Evolutionary conservation across 768 basidiomycete genomes (phyloP), one percentile per base, ranked within the genome.

Genomic region (Collybiopsis luxurians): DNA sequence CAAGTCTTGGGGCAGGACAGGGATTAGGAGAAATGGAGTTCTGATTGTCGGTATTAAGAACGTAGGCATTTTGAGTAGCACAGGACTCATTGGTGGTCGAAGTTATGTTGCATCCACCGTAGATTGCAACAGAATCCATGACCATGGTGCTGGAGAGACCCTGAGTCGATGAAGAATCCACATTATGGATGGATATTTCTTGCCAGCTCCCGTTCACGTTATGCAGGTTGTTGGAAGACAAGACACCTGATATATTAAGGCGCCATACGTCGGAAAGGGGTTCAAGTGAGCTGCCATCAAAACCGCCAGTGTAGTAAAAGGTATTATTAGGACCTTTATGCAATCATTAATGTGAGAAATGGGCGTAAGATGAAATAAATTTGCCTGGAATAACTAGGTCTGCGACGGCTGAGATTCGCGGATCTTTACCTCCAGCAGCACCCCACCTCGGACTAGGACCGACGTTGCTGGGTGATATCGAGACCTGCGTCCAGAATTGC

Each of bases 301-400:
- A 79, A 7, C 91, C 91, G n/a, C 91, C 91, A 7, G 81, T 78
- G 63, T 91, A 73, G 69, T 82, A 90, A 61, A 91, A 83, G 0
- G 87, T 84, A 60, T 87, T 92, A 63, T 86, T 89, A 39, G 85
- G 85, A 13, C 78, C 54, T 55, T 19, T 15, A 19, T 23, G 21
- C 10, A 26, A 28, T 19, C 30, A 4, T 3, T 34, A 3, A 47
- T 30, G 3, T 11, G 19, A 24, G 15, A 34, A 17, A n/a, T 46
- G 10, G 31, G 11, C 34, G 23, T 38, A 39, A 19, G 24, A 34
- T n/a, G 31, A 23, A 7, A 36, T 34, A 34, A 36, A 55, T 30
- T 38, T 26, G 31, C 54, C 78, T 17, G 78, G 74, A 9, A 77
- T 60, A 10, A 75, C 60, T 23, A 76, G 68, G 64, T 80, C 80